These are phyloP conservation scores for Kluyveromyces wickerhamii DNA, from an alignment of 805 yeast genomes.

Conservation along the genomic window DNA sequence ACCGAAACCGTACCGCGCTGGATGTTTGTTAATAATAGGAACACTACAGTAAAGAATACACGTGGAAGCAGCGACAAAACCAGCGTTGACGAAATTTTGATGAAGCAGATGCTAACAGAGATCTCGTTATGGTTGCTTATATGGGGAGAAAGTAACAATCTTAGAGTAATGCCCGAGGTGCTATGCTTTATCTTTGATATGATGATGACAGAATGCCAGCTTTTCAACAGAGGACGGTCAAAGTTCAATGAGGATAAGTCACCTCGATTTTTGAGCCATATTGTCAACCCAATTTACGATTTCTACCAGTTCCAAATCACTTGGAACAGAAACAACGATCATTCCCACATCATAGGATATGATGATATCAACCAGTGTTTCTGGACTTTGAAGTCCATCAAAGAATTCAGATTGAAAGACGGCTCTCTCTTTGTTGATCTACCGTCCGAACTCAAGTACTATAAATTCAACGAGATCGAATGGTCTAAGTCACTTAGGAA, in stretches of 20 bases:
- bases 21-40: no score
- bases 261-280: conserved; percentile 25
- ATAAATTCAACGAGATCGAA: conserved; percentile 41
- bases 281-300: conserved; percentile 33
- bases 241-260: conserved; percentile 24
- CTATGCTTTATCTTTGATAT: conserved; percentile 59
- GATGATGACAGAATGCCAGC: conserved; percentile 43
- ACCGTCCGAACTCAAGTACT: conserved; percentile 48
- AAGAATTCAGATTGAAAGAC: conserved; percentile 40
- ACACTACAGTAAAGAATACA: no score
- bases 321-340: conserved; percentile 42
- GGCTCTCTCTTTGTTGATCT: conserved; percentile 43
- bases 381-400: conserved; percentile 69
- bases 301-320: conserved; percentile 23
- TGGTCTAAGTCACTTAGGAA: conserved; percentile 67
- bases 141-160: conserved; percentile 88
- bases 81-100: not conserved
- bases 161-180: conserved; percentile 85
- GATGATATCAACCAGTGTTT: conserved; percentile 85
- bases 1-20: conserved; percentile 28
- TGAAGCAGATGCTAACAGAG: conserved; percentile 44
- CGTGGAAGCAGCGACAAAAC: no score
- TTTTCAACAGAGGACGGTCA: not conserved
- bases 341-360: conserved; percentile 65
- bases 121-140: conserved; percentile 59